Evolutionary conservation across 306 rosid genomes (phyloP).

Genomic region (Gastrolobium bilobum): DNA sequence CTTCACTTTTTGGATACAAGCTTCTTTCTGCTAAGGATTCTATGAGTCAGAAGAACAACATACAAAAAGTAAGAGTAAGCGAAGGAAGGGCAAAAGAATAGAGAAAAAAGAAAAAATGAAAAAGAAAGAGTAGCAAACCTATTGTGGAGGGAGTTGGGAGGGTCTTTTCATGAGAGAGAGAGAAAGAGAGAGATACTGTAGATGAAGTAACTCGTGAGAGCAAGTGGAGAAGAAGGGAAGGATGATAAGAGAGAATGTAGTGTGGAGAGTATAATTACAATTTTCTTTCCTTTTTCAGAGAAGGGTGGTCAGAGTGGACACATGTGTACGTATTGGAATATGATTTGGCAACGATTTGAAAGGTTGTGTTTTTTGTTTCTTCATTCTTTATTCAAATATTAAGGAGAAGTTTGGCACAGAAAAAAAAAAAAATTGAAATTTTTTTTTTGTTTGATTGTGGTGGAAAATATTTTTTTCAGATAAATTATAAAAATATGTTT

Average conservation of each 20-base stretch:
- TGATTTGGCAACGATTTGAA: constrained; percentile 63
- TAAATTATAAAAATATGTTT: too few species aligned
- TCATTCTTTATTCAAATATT: constrained; percentile 39
- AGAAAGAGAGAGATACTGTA: constrained; percentile 31
- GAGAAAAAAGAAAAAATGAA: too few species aligned
- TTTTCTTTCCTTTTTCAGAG: constrained; percentile 43
- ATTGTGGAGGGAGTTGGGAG: constrained; percentile 58
- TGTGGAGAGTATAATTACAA: constrained; percentile 44
- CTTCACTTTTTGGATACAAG: constrained; percentile 41
- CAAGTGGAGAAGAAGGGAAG: constrained; percentile 47
- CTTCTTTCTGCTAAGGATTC: constrained; percentile 34
- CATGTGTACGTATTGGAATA: constrained; percentile 57
- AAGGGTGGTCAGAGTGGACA: constrained; percentile 60
- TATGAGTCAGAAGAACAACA: constrained; percentile 36
- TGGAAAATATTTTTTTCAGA: too few species aligned
- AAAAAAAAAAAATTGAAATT: too few species aligned
- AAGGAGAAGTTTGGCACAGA: too few species aligned
- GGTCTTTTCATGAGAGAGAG: constrained; percentile 47
- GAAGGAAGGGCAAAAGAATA: neutral
- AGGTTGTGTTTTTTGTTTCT: constrained; percentile 40
- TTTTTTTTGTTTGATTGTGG: too few species aligned
- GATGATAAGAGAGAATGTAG: constrained; percentile 2
- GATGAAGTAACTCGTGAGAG: constrained; percentile 52
- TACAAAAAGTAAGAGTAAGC: constrained; percentile 27
- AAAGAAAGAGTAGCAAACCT: neutral